Evolutionary conservation across 2,329 filamentous ascomycete species (phyloP).

Genomic region (Microcera coccophila): DNA sequence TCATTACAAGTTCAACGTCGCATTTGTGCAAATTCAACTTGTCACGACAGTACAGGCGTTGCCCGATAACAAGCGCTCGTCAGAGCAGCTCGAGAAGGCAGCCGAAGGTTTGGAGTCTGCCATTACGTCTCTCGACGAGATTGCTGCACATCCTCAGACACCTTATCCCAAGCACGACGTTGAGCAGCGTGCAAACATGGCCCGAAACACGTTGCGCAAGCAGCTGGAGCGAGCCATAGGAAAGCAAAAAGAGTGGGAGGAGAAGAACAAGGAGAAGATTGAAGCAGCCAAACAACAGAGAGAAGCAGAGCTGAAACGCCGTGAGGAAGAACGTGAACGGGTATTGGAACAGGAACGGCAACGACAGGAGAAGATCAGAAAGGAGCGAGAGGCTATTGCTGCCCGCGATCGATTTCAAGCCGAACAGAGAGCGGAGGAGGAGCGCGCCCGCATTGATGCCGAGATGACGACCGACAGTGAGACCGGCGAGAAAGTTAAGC

Average conservation of each 20-base stretch:
- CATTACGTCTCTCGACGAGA: constrained; percentile 66
- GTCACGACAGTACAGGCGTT: constrained; percentile 75
- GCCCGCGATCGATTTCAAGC: constrained; percentile 72
- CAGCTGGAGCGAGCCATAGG: constrained; percentile 84
- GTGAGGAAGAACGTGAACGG: constrained; percentile 71
- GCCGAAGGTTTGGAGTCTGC: constrained; percentile 78
- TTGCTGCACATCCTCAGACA: constrained; percentile 60
- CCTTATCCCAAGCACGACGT: constrained; percentile 89
- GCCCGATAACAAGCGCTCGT: constrained; percentile 69
- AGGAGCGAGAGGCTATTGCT: constrained; percentile 77
- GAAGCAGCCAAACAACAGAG: constrained; percentile 74
- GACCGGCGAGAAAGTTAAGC: constrained; percentile 75
- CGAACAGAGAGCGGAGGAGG: constrained; percentile 51
- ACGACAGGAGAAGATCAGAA: constrained; percentile 74
- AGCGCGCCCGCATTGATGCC: constrained; percentile 49
- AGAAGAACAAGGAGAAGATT: constrained; percentile 85
- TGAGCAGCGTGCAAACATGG: constrained; percentile 96
- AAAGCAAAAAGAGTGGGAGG: constrained; percentile 85
- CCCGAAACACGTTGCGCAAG: constrained; percentile 86
- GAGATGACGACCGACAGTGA: constrained; percentile 80
- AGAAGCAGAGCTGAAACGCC: constrained; percentile 72
- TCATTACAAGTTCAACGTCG: constrained; percentile 95
- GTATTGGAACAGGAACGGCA: constrained; percentile 67
- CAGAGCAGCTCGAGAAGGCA: constrained; percentile 77
- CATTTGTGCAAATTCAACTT: constrained; percentile 94